Conservation (phyloP, 129 eudicot species). For the Centella asiatica region DNA sequence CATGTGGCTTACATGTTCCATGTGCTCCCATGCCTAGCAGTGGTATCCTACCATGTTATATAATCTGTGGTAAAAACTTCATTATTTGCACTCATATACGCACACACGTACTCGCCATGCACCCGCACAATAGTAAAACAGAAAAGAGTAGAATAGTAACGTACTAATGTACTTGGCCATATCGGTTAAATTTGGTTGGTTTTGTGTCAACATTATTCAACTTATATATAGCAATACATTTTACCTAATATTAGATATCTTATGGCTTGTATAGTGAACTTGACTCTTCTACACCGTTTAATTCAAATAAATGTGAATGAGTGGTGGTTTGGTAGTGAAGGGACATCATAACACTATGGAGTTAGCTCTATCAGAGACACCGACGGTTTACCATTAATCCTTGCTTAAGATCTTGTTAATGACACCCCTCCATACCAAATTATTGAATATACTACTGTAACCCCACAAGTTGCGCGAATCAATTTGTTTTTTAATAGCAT, state of each 20-base stretch:
- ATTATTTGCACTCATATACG: not conserved
- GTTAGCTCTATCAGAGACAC: not conserved
- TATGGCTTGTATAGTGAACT: no score
- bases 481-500: not conserved
- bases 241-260: no score
- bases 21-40: constrained; percentile 3
- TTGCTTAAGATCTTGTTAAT: not conserved
- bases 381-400: not conserved
- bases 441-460: not conserved
- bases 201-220: no score
- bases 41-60: constrained; percentile 1
- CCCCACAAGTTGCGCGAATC: not conserved
- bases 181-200: no score
- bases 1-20: constrained; percentile 7
- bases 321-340: not conserved
- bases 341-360: not conserved
- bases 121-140: not conserved
- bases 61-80: not conserved
- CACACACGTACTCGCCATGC: not conserved
- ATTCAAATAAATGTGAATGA: not conserved
- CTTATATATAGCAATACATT: no score
- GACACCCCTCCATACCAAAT: not conserved
- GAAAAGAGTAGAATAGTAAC: no score
- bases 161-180: no score
- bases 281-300: not conserved